Base-by-base conservation (phyloP, 2,329 filamentous ascomycete species). In the Colletotrichum sp. region DNA sequence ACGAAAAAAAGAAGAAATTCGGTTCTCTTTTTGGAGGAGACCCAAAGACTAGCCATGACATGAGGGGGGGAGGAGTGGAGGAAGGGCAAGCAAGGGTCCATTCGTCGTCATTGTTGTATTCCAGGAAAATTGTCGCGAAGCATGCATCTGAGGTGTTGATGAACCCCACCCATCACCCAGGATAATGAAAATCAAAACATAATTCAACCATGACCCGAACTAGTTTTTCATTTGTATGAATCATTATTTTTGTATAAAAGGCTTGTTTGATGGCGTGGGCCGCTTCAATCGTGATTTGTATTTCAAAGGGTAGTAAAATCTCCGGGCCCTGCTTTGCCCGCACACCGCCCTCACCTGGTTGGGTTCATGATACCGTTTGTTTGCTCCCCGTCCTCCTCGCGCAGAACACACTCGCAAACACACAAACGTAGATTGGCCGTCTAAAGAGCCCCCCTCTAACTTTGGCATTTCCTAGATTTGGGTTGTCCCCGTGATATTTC, bases 261-360 rank as follows among this genome's bases (percentile, higher is more conserved):
- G 7, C n/a, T 22, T 36, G 6, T 28, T 25, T 28, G 32, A 43
- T 36, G 34, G 18, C 36, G 32, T 56, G 30, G 60, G 69, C 60
- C 64, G 60, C 65, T 69, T 69, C 65, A 76, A 48, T 58, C 58
- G 58, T 76, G 65, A 76, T 69, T 55, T 69, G 30, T 32, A 74
- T 76, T 67, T 66, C 36, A 66, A 58, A 71, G 64, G n/a, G 55
- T 66, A n/a, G 36, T 62, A 36, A 13, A 62, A 30, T 62, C 32
- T 66, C 34, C 39, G 48, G 64, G 65, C 70, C 74, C 36, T 76
- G 74, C 65, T 74, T 60, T 69, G 64, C 65, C 58, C 39, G 39
- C 6, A 48, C 39, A 48, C 39, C 39, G 39, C 39, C 64, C 34
- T 34, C 70, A 56, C 70, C 58, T 69, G 65, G 58, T 76, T 30